Conservation (phyloP, 2,329 filamentous ascomycete genomes). For the Alternaria conjuncta region DNA sequence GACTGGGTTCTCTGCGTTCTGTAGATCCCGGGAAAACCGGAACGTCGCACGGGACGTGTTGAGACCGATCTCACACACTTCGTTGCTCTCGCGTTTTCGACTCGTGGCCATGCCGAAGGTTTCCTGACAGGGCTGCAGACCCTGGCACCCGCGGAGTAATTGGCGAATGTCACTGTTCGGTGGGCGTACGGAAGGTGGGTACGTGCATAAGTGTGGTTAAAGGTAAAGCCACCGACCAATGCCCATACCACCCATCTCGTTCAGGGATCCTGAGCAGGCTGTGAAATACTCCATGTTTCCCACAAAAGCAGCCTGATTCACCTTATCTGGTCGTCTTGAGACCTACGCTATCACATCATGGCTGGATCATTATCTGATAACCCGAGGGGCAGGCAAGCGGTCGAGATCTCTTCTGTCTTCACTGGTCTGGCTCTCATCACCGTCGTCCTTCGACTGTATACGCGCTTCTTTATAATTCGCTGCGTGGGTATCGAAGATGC, state of each 20-base stretch:
- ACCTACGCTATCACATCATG: constrained; percentile 8
- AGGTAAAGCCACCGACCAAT: neutral
- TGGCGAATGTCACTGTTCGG: constrained; percentile 5
- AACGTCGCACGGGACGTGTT: constrained; percentile 2
- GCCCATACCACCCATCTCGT: constrained; percentile 1
- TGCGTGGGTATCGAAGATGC: constrained; percentile 38
- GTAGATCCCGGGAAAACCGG: constrained; percentile 6
- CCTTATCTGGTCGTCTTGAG: neutral
- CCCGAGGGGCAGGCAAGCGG: constrained; percentile 30
- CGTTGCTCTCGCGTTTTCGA: neutral
- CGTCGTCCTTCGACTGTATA: constrained; percentile 38
- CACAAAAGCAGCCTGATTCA: neutral
- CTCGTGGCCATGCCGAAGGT: constrained; percentile 8
- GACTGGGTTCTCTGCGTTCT: neutral
- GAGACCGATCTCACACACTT: constrained; percentile 7
- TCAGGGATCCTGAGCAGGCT: neutral
- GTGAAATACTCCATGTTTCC: constrained; percentile 8
- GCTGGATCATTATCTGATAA: constrained; percentile 17
- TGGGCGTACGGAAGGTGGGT: constrained; percentile 7
- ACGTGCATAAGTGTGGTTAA: constrained; percentile 5
- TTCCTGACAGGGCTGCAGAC: constrained; percentile 3
- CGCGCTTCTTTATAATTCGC: constrained; percentile 39
- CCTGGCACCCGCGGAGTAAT: constrained; percentile 1
- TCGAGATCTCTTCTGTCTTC: constrained; percentile 33
- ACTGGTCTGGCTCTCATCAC: constrained; percentile 31